Evolutionary conservation across 106 monocot species (phyloP).

Genomic region (Platanthera zijinensis): DNA sequence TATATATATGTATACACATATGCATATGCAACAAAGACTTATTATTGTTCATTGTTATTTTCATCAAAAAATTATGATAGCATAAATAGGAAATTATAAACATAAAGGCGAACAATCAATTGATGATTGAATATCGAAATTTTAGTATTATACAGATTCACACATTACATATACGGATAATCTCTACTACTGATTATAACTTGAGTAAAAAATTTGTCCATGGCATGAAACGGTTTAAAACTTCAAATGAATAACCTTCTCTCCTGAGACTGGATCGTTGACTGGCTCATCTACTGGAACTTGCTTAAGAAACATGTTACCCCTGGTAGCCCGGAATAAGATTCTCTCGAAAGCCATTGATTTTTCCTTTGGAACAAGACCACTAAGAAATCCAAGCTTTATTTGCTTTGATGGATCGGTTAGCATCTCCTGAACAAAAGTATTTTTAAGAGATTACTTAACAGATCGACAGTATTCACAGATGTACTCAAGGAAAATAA

Average conservation of each 20-base stretch:
- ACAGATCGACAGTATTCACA: not conserved
- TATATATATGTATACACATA: too few relatives aligned
- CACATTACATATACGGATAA: not conserved
- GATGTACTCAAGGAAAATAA: not conserved
- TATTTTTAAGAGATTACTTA: not conserved
- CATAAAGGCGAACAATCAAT: not conserved
- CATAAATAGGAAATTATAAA: not conserved
- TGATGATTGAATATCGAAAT: not conserved
- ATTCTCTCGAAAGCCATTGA: slow-evolving; percentile 93
- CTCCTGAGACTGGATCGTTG: slow-evolving; percentile 82
- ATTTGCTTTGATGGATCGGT: slow-evolving; percentile 88
- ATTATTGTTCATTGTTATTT: not conserved
- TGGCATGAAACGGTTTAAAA: not conserved
- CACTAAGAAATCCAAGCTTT: slow-evolving; percentile 92
- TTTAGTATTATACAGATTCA: not conserved
- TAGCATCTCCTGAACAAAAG: slow-evolving; percentile 60
- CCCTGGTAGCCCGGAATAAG: slow-evolving; percentile 92
- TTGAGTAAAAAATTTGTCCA: not conserved
- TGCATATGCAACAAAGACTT: not conserved
- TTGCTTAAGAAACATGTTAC: slow-evolving; percentile 90
- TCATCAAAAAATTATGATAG: not conserved
- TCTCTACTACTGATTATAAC: not conserved
- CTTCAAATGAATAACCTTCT: slow-evolving; percentile 46
- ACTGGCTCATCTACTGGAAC: slow-evolving; percentile 70
- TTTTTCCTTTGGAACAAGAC: slow-evolving; percentile 94